Percentiles rank a stretch among this genome's conserved stretches.
Conservation (phyloP, 2,329 filamentous ascomycete species). For the Gaeumannomyces tritici region DNA sequence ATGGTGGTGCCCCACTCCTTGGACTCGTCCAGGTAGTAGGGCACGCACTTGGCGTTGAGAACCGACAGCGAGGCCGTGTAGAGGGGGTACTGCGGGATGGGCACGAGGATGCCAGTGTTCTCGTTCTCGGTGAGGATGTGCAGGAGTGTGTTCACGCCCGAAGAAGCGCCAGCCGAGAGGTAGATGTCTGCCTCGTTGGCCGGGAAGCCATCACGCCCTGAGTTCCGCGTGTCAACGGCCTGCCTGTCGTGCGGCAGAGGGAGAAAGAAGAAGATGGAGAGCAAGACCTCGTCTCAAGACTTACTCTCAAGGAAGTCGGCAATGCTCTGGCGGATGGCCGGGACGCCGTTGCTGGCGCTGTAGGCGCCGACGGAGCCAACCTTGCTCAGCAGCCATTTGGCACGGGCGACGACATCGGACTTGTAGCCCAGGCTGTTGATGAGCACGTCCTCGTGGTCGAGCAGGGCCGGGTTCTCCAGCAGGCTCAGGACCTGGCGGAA, state of each 20-base stretch:
- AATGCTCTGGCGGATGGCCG: slow-evolving; percentile 78
- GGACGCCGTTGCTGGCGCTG: slow-evolving; percentile 84
- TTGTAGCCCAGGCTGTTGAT: slow-evolving; percentile 73
- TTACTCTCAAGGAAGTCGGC: slow-evolving; percentile 84
- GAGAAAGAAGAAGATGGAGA: neutral
- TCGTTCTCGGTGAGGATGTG: slow-evolving; percentile 75
- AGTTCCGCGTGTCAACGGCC: slow-evolving; percentile 7
- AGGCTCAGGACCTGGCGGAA: slow-evolving; percentile 94
- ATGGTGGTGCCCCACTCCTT: slow-evolving; percentile 84
- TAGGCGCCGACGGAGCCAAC: slow-evolving; percentile 93
- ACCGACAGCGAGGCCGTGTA: slow-evolving; percentile 90
- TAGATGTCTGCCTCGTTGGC: slow-evolving; percentile 76
- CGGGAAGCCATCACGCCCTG: slow-evolving; percentile 79
- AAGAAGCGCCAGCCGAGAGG: slow-evolving; percentile 83
- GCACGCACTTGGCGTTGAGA: slow-evolving; percentile 77
- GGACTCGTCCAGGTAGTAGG: slow-evolving; percentile 86
- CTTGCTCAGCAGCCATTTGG: slow-evolving; percentile 68
- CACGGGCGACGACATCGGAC: slow-evolving; percentile 77
- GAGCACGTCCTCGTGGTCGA: slow-evolving; percentile 77
- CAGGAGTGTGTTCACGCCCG: slow-evolving; percentile 88
- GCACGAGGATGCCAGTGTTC: slow-evolving; percentile 77
- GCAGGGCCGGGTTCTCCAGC: slow-evolving; percentile 77
- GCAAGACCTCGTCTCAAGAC: slow-evolving; percentile 17
- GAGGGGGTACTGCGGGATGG: slow-evolving; percentile 95
- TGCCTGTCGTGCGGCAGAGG: neutral